Base-by-base conservation (phyloP, 768 basidiomycete species). In the Boletus coccyginus region DNA sequence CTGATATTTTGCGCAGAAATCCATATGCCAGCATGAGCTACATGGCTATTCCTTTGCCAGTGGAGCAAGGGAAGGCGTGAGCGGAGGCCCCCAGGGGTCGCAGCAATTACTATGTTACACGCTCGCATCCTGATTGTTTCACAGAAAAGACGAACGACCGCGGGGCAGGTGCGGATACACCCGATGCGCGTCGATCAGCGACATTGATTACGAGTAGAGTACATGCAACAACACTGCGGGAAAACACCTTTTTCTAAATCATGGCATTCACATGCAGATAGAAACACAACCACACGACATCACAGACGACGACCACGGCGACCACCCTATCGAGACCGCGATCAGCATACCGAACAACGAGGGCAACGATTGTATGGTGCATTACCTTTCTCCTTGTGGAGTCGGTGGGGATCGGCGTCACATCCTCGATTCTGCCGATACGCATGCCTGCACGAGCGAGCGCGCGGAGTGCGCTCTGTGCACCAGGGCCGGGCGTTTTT, bases 401-500 rank as follows among this genome's bases (percentile, higher is more conserved):
- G 75, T 99, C 97, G 46, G 95, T 95, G 50, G 97, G 97, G 57
- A 96, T 85, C 61, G 96, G 96, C 40, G 96, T 98, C 49, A 98
- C 95, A 68, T 99, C 96, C 78, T 98, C 96, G 66, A 99, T 98
- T 62, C 97, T 83, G 55, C 97, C 97, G 64, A 99, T 98, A 63
- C 90, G 81, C 94, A 99, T 97, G 52, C 97, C 96, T 55, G 96
- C 88, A 78, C 96, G 94, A 67, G 97, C 97, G 56, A 98, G 88
- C 50, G 95, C 97, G 76, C 96, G 92, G 69, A 98, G 89, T 42
- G 97, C 96, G 66, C 90, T 91, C 81, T 99, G 97, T 45, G 94
- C 97, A 76, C 97, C 97, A 17, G 97, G 97, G 47, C 97, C 97
- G 42, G 97, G 97, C 58, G 96, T 96, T 81, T 98, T 99, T 69